phyloP scores from a whole-genome alignment of 2,329 filamentous ascomycete species.

The Alternaria sp. region DNA sequence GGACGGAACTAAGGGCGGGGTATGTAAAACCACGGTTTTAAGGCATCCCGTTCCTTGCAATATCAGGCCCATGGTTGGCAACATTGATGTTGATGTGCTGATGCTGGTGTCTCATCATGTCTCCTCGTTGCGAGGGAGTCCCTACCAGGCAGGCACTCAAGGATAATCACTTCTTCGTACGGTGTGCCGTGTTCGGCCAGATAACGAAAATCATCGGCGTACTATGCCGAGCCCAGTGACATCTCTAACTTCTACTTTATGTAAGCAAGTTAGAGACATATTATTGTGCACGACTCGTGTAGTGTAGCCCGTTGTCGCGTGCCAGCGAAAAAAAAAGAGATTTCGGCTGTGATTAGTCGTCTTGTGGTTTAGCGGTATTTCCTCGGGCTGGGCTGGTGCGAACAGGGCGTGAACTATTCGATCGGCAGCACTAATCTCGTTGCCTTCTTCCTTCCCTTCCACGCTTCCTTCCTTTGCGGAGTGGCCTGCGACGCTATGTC shows the following conservation, averaged over 20 bases:
- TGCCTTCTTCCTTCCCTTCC: background rate
- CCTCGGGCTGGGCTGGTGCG: slow-evolving; percentile 8
- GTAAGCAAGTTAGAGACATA: too few relatives aligned
- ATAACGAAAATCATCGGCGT: background rate
- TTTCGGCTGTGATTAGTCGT: background rate
- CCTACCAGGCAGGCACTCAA: too few relatives aligned
- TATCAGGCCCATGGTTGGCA: too few relatives aligned
- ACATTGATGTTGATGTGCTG: background rate
- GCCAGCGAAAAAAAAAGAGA: background rate
- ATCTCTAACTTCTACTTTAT: too few relatives aligned
- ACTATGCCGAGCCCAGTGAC: background rate
- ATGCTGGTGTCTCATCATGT: slow-evolving; percentile 1
- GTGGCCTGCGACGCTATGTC: background rate
- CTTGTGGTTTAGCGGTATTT: background rate
- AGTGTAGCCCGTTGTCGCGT: background rate
- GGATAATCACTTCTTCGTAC: too few relatives aligned
- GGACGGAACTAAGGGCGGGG: background rate
- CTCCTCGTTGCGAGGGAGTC: too few relatives aligned
- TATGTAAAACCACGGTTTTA: background rate
- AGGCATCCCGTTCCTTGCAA: background rate
- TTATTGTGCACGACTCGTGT: too few relatives aligned
- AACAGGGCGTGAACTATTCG: slow-evolving; percentile 19
- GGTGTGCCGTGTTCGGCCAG: too few relatives aligned
- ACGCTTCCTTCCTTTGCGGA: background rate
- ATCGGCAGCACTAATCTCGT: slow-evolving; percentile 9